Evolutionary conservation across 2,329 filamentous ascomycete species (phyloP), one percentile per base, ranked within the genome.

Genomic region (Fusarium clavum): DNA sequence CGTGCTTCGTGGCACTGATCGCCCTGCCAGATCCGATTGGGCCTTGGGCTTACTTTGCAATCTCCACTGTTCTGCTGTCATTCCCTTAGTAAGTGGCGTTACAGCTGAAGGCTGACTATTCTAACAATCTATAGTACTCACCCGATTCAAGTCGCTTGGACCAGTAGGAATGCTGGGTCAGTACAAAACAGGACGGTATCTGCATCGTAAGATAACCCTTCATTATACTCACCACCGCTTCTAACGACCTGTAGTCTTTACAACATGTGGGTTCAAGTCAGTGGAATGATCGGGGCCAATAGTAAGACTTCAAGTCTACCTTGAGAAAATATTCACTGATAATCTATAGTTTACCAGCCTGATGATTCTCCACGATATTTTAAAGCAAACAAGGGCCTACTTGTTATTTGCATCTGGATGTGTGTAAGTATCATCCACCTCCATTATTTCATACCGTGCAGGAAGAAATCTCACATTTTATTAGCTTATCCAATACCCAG

Each of bases 141-240:
- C 10, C 34, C 34, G 34, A 38, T 38, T 38, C 34, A 38, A 38
- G 34, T 38, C 10, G 34, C 34, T n/a, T 38, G 34, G 34, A 38
- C 34, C 34, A 38, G 34, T 38, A n/a, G 34, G 34, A 38, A 38
- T 38, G 34, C 34, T 38, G 34, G 34, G 18, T 38, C 34, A 8
- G 34, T 38, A 38, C 82, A 87, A 46, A 89, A 87, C 34, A 79
- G 88, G 32, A 87, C 87, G 4, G 86, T 90, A 20, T 80, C 79
- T 58, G 78, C 78, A n/a, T 38, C 77, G 79, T 80, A 64, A 64
- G 79, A 65, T 3, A 25, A 16, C 8, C 29, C 14, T 25, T 12
- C 16, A 8, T 32, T 6, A 16, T 8, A 14, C 9, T 5, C 4
- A 14, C 4, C 14, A 27, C 18, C 16, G 6, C 13, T 11, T 5